Conservation (phyloP, 768 basidiomycete species). For the Erythrobasidium yunnanense region DNA sequence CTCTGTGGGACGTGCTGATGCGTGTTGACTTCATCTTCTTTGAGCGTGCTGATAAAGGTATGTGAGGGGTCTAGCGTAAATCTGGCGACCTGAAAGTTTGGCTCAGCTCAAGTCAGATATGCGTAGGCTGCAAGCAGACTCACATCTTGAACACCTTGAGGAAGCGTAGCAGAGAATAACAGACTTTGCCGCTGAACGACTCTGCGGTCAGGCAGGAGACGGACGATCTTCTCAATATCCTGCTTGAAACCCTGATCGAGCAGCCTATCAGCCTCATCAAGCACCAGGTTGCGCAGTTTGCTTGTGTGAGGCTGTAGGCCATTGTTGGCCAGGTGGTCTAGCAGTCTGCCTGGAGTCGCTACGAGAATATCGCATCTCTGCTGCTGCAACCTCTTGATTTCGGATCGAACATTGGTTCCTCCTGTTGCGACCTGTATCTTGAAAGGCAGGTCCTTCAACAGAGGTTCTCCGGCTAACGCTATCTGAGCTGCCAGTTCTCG, state of each 20-base stretch:
- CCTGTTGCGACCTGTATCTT: conserved; percentile 61
- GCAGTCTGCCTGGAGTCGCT: conserved; percentile 44
- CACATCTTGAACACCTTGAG: conserved; percentile 44
- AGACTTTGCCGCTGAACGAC: conserved; percentile 47
- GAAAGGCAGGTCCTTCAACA: conserved; percentile 53
- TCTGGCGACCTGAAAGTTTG: conserved; percentile 41
- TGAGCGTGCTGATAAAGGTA: conserved; percentile 53
- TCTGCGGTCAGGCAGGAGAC: conserved; percentile 27
- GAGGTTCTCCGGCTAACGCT: conserved; percentile 48
- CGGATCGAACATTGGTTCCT: conserved; percentile 55
- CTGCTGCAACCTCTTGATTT: conserved; percentile 58
- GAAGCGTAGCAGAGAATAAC: conserved; percentile 46
- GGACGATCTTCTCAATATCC: conserved; percentile 60
- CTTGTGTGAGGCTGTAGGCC: conserved; percentile 45
- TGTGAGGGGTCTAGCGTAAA: conserved; percentile 40
- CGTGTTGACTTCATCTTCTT: conserved; percentile 51
- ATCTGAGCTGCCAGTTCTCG: conserved; percentile 44
- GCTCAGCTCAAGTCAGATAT: too few species aligned
- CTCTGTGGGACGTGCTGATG: conserved; percentile 74
- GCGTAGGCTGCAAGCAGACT: too few species aligned
- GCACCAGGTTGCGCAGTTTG: conserved; percentile 57
- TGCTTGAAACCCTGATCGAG: conserved; percentile 44
- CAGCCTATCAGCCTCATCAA: conserved; percentile 51
- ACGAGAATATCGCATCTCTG: conserved; percentile 49
- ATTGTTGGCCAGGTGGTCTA: conserved; percentile 44